phyloP scores from a whole-genome alignment of 1,139 yeast genomes.

The Saccharomycopsis hybrid region DNA sequence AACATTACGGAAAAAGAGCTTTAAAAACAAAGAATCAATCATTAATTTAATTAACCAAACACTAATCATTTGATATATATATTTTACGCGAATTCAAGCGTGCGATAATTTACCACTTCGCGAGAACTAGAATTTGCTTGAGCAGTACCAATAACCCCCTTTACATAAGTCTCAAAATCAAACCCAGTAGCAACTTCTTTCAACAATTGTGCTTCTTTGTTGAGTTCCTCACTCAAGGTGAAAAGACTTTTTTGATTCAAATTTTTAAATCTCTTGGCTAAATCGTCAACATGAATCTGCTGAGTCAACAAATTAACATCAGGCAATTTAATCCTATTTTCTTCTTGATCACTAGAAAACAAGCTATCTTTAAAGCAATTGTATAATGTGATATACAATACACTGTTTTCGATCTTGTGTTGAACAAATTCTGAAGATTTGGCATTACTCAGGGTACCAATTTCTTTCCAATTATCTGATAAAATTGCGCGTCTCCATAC shows the following conservation, averaged over 20 bases:
- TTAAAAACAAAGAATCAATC: too few relatives aligned
- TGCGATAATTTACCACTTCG: conserved; percentile 31
- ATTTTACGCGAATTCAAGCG: conserved; percentile 25
- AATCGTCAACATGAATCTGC: conserved; percentile 21
- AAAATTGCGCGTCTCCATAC: conserved; percentile 62
- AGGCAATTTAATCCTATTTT: conserved; percentile 28
- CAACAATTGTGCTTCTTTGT: conserved; percentile 26
- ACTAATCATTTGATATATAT: too few relatives aligned
- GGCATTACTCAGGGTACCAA: conserved; percentile 36
- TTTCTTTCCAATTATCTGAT: conserved; percentile 50
- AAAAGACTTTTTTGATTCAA: conserved; percentile 23
- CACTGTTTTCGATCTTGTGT: conserved; percentile 36
- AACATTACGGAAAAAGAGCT: too few relatives aligned
- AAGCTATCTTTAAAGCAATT: conserved; percentile 30
- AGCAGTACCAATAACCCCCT: conserved; percentile 33
- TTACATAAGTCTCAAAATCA: conserved; percentile 32
- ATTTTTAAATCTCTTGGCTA: conserved; percentile 25
- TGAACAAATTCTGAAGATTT: conserved; percentile 38
- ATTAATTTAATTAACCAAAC: too few relatives aligned
- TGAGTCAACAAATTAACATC: conserved; percentile 23
- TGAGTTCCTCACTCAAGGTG: conserved; percentile 27
- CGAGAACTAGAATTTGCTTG: conserved; percentile 30
- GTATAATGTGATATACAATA: conserved; percentile 41
- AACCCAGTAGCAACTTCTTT: conserved; percentile 24
- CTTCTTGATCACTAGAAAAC: conserved; percentile 21